A percentile compares a stretch with the other conserved stretches of the same genome.
Conservation (phyloP, 106 monocot genomes). For the Acanthochlamys bracteata region DNA sequence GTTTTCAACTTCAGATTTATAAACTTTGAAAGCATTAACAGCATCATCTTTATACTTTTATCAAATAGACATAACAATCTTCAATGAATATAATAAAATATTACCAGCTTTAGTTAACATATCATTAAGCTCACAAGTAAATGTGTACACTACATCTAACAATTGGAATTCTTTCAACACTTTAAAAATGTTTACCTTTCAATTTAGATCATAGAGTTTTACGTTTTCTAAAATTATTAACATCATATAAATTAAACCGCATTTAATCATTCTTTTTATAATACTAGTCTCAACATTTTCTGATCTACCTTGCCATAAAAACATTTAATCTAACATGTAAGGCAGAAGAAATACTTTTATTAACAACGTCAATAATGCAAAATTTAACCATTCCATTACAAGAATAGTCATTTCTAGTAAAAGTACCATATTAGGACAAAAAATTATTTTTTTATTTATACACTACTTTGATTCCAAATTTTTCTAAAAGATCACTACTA, state of each 20-base stretch:
- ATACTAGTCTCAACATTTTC: neutral
- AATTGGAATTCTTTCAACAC: neutral
- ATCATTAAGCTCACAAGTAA: neutral
- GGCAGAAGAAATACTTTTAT: constrained; percentile 2
- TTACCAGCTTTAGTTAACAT: neutral
- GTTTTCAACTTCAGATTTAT: neutral
- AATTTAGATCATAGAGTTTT: constrained; percentile 1
- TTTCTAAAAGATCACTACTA: neutral
- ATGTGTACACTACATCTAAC: constrained; percentile 2
- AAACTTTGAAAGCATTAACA: neutral
- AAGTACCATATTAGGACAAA: neutral
- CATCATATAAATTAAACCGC: neutral
- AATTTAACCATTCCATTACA: neutral
- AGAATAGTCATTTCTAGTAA: neutral
- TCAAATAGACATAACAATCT: constrained; percentile 3
- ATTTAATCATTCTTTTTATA: constrained; percentile 1
- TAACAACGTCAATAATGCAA: neutral
- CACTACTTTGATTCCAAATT: neutral
- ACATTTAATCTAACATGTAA: neutral
- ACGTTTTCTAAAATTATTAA: neutral
- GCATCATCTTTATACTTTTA: constrained; percentile 3
- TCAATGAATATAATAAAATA: constrained; percentile 11
- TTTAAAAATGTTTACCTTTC: neutral
- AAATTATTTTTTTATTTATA: constrained; percentile 3
- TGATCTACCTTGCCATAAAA: constrained; percentile 3